Percentiles rank a stretch among this genome's conserved stretches.
phyloP scores from a whole-genome alignment of 805 yeast species.

The Cyberlindnera saturnus region DNA sequence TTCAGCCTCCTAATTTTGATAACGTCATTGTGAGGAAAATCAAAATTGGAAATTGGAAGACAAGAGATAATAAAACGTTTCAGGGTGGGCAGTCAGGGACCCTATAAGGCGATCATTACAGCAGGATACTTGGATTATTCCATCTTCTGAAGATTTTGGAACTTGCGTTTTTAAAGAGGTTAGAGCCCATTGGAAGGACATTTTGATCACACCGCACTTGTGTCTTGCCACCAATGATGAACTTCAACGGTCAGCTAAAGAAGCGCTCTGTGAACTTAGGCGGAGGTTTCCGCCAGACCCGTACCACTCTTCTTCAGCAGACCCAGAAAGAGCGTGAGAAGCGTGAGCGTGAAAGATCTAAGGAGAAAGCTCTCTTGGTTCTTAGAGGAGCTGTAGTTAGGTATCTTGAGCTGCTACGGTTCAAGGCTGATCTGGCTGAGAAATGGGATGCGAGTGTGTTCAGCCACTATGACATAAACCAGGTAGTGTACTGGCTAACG shows the following conservation, averaged over 20 bases:
- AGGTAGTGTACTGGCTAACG: slow-evolving; percentile 22
- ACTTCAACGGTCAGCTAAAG: slow-evolving; percentile 58
- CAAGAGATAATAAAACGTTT: no score
- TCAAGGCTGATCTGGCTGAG: slow-evolving; percentile 18
- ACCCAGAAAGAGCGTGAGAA: slow-evolving; percentile 61
- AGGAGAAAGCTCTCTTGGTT: slow-evolving; percentile 39
- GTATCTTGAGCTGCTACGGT: slow-evolving; percentile 27
- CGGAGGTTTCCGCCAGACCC: slow-evolving; percentile 31
- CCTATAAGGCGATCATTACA: no score
- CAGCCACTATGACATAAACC: not conserved
- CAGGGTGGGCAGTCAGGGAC: no score
- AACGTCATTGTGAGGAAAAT: no score
- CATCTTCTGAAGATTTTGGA: no score
- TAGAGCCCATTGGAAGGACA: no score
- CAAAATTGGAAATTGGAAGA: no score
- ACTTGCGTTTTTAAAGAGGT: no score
- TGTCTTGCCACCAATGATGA: slow-evolving; percentile 1
- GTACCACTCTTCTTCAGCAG: slow-evolving; percentile 45
- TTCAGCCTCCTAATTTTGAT: no score
- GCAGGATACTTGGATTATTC: no score
- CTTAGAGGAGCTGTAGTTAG: slow-evolving; percentile 47
- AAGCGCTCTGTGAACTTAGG: slow-evolving; percentile 56
- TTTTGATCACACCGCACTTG: no score
- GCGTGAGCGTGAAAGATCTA: slow-evolving; percentile 51
- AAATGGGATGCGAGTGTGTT: slow-evolving; percentile 15